Base-by-base conservation (phyloP, 371 early-diverging fungal species). In the Entomophthora muscae region DNA sequence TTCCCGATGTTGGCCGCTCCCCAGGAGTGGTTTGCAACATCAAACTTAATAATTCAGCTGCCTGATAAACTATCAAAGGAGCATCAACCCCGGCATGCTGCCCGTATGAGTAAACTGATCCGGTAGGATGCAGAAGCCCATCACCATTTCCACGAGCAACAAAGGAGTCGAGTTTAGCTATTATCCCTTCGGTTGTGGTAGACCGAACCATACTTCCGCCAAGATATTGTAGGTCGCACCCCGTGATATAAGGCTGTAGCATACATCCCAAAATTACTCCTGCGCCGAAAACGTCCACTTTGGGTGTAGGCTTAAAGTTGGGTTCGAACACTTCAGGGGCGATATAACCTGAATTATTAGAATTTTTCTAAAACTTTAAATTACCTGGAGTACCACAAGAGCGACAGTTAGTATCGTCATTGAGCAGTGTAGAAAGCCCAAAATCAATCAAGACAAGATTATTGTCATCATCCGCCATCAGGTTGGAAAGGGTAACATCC, bases 361-460 rank as follows among this genome's bases (percentile, higher is more conserved):
- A 12, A 24, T 7, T 12, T 7, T 55, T 22, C 30, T 30, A 58
- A 3, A 58, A 2, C 58, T n/a, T n/a, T n/a, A 22, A 26, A 5
- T 27, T 52, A 52, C 53, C 62, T 53, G 62, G 62, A 1, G 51
- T 51, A 30, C 62, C 51, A 52, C 51, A 29, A n/a, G 53, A 26
- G 7, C 42, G 62, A 26, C 52, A 62, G 12, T n/a, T 3, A 2
- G 24, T 13, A 3, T 13, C 23, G 28, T 29, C 52, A 13, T 62
- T n/a, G 29, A 51, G 23, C 2, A 52, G 27, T 3, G 52, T 67
- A 29, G 82, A 77, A 33, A 84, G 76, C 13, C 86, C 86, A 72
- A 82, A 83, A 68, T 84, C 84, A 22, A 85, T 85, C 60, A 85
- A 70, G 62, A 78, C 75, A 22, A 83, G 66, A 55, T 79, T 72